A percentile compares a stretch with the other conserved stretches of the same genome.
Conservation (phyloP, 176 grass and related monocot genomes). For the Oryza australiensis region DNA sequence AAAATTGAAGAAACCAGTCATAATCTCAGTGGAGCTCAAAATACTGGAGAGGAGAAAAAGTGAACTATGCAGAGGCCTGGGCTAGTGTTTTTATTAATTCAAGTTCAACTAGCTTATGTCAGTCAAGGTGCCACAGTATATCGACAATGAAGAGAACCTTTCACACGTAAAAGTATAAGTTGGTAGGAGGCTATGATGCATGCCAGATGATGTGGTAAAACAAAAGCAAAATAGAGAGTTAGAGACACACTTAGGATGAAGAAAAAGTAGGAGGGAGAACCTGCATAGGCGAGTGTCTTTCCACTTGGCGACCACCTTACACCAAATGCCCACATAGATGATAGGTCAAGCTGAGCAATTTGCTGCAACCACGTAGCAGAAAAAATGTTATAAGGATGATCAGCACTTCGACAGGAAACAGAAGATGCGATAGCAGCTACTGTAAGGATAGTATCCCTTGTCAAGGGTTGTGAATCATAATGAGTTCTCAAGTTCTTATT, state of each 20-base stretch:
- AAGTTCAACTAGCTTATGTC: background rate
- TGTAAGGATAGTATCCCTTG: background rate
- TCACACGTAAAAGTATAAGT: background rate
- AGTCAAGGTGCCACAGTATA: background rate
- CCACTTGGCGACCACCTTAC: conserved; percentile 97
- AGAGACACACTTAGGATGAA: conserved; percentile 18
- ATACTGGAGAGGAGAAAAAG: background rate
- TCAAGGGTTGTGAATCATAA: background rate
- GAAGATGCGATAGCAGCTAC: conserved; percentile 1
- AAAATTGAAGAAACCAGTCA: background rate
- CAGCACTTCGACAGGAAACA: background rate
- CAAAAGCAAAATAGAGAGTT: conserved; percentile 1
- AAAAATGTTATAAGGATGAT: background rate
- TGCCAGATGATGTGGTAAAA: background rate
- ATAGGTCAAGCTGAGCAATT: conserved; percentile 97
- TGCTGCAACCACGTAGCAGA: conserved; percentile 60
- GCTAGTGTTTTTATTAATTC: background rate
- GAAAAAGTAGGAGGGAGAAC: conserved; percentile 37
- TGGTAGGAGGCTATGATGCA: background rate
- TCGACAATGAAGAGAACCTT: background rate
- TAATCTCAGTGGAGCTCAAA: conserved; percentile 1
- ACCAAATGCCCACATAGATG: conserved; percentile 88
- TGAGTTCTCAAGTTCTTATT: background rate
- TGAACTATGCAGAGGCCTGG: background rate
- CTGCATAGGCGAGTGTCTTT: conserved; percentile 89